Conservation (phyloP, 495 filamentous ascomycete genomes). For the Physcia stellaris region DNA sequence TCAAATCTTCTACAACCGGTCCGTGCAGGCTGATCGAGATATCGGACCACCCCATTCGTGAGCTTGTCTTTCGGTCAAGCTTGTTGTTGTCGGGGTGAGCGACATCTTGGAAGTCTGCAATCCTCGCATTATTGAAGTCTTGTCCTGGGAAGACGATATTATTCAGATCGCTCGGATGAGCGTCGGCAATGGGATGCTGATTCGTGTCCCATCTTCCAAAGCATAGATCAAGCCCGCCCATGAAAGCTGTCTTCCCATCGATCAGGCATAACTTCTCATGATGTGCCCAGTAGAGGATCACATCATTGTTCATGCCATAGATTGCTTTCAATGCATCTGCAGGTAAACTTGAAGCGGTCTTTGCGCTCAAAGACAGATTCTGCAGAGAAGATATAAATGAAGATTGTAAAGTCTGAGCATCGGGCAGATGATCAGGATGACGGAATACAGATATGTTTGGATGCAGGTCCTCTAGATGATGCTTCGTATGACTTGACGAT, state of each 20-base stretch:
- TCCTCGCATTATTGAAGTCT: slow-evolving; percentile 86
- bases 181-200: slow-evolving; percentile 72
- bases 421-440: slow-evolving; percentile 80
- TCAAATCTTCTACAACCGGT: slow-evolving; percentile 63
- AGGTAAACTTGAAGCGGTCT: slow-evolving; percentile 43
- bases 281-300: slow-evolving; percentile 88
- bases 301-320: slow-evolving; percentile 69
- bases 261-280: slow-evolving; percentile 87
- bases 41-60: slow-evolving; percentile 77
- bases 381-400: slow-evolving; percentile 36
- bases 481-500: slow-evolving; percentile 74
- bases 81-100: slow-evolving; percentile 76
- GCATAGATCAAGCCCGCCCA: slow-evolving; percentile 58
- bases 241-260: slow-evolving; percentile 72
- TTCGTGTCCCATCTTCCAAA: slow-evolving; percentile 53
- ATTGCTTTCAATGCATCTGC: slow-evolving; percentile 55
- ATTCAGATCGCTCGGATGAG: slow-evolving; percentile 64
- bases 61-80: slow-evolving; percentile 61
- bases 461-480: slow-evolving; percentile 63
- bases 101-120: slow-evolving; percentile 81
- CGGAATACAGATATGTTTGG: slow-evolving; percentile 84
- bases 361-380: slow-evolving; percentile 36
- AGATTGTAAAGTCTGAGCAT: slow-evolving; percentile 42
- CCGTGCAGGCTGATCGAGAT: slow-evolving; percentile 72
- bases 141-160: slow-evolving; percentile 76